Base-by-base conservation (phyloP, 352 stramenopile genomes). In the Thraustochytrium striatum region DNA sequence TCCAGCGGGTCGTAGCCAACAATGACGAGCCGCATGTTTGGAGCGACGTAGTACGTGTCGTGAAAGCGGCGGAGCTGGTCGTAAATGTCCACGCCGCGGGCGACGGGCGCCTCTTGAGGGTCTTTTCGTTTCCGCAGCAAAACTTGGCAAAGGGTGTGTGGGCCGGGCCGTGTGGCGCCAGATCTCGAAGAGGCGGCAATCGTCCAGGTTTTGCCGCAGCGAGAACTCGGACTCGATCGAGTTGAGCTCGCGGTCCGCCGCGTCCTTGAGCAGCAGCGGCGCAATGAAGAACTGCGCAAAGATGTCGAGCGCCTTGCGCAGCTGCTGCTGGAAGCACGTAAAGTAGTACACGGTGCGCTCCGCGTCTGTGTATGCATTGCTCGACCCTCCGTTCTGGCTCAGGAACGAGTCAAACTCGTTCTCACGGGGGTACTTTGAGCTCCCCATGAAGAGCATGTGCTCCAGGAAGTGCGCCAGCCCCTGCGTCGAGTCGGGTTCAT, bases 381-480 rank as follows among this genome's bases (percentile, higher is more conserved):
- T 93, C 75, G 88, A 93, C 30, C 93, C 93, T 39, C 93, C 93
- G 52, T 95, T 87, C 25, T 89, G 81, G 53, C 86, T 93, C 79
- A 97, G 78, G 73, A 93, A 97, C 5, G 85, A 69, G 78, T 96
- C 92, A 81, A 96, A 97, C 68, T 89, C 89, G 84, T 97, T 97
- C 79, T 97, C 93, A 62, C 93, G 88, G 5, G 92, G 93, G 82
- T 96, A 97, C 81, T 97, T 97, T 19, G 80, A 61, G 36, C 88
- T 95, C 3, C 91, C 93, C 91, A 98, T 96, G 82, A 98, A 98
- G 21, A 97, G 87, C 93, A 98, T 97, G 85, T 98, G 93, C 87
- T 97, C 93, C 55, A 97, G 84, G 69, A 95, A 96, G 83, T 97
- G 92, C 25, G 91, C 91, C 33, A 86, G 62, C 3, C 81, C 81